A percentile compares a stretch with the other conserved stretches of the same genome.
Conservation (phyloP, 2,329 filamentous ascomycete species). For the Aspergillus neotritici region DNA sequence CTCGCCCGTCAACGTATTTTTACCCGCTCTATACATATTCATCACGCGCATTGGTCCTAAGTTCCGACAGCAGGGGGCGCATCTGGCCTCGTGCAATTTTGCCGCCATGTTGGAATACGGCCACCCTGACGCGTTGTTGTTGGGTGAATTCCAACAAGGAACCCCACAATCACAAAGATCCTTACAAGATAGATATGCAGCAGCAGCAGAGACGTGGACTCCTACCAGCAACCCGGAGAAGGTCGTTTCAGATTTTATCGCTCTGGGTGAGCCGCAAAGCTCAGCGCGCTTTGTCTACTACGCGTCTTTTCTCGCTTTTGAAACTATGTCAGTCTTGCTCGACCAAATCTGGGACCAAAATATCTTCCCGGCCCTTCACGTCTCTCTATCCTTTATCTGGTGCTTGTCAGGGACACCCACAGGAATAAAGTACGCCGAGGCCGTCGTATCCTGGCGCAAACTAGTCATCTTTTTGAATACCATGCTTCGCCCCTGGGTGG, state of each 20-base stretch:
- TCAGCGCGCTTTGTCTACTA: constrained; percentile 29
- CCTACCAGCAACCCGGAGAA: constrained; percentile 6
- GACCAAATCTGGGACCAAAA: constrained; percentile 47
- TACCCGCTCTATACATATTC: constrained; percentile 43
- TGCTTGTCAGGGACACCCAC: constrained; percentile 34
- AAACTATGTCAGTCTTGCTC: constrained; percentile 41
- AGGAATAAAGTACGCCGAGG: constrained; percentile 37
- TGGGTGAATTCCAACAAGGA: constrained; percentile 24
- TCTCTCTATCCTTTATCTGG: constrained; percentile 50
- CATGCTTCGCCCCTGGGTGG: constrained; percentile 38
- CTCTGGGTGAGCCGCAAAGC: constrained; percentile 11
- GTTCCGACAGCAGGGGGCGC: constrained; percentile 51
- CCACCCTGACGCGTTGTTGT: constrained; percentile 29
- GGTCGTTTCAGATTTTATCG: constrained; percentile 12
- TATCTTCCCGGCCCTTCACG: constrained; percentile 50
- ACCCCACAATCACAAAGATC: constrained; percentile 10
- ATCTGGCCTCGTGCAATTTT: constrained; percentile 51
- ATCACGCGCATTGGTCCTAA: constrained; percentile 44
- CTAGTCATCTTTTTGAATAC: constrained; percentile 51
- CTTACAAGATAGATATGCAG: constrained; percentile 10
- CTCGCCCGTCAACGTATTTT: constrained; percentile 35
- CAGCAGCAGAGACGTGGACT: constrained; percentile 21
- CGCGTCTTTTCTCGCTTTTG: constrained; percentile 38
- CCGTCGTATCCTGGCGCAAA: constrained; percentile 47
- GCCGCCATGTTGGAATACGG: constrained; percentile 54